Conservation (phyloP, 371 early-diverging fungal species). For the Mortierella sp. region DNA sequence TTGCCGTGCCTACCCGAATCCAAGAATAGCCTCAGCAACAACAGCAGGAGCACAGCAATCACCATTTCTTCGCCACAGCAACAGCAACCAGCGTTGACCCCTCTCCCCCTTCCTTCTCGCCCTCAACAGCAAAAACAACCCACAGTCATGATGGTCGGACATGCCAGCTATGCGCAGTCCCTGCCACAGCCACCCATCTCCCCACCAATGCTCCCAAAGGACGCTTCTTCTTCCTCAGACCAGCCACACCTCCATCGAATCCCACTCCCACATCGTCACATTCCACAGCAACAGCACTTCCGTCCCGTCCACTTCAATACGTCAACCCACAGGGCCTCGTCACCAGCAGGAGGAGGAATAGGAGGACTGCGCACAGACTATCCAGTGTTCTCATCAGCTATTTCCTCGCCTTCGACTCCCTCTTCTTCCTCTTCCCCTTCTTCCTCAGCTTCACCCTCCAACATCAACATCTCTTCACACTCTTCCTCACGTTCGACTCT, state of each 20-base stretch:
- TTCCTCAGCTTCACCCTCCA: neutral
- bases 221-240: conserved; percentile 13
- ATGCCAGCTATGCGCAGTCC: conserved; percentile 12
- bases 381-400: neutral
- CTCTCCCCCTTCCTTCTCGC: neutral
- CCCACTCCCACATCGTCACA: neutral
- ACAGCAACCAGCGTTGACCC: neutral
- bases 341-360: neutral
- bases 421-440: conserved; percentile 3
- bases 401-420: neutral
- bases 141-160: conserved; percentile 24
- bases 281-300: neutral
- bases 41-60: neutral
- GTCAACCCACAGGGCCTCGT: neutral
- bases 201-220: conserved; percentile 40
- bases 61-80: conserved; percentile 7
- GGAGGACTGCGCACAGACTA: conserved; percentile 8
- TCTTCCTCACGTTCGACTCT: neutral
- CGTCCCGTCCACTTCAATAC: neutral
- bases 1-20: neutral
- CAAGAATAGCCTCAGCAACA: neutral
- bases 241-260: neutral
- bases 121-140: neutral
- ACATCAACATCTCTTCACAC: neutral
- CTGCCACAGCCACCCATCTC: conserved; percentile 32